Conservation (phyloP, 441 rosid species). For the Melastoma candidum region DNA sequence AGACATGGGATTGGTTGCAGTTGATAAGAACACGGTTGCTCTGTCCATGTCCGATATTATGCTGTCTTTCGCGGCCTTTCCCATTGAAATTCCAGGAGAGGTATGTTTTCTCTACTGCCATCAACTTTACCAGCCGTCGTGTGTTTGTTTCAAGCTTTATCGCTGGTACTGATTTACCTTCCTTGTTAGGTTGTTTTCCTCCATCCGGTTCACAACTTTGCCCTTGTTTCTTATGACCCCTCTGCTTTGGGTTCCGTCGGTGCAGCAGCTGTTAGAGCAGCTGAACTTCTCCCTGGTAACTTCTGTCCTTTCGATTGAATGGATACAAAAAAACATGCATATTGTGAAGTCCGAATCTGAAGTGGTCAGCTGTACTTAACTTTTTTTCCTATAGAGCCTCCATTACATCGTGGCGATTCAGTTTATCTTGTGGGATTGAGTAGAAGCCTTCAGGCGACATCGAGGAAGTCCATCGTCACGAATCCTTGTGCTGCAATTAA, state of each 20-base stretch:
- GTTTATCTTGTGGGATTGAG: conserved; percentile 87
- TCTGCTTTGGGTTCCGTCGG: conserved; percentile 65
- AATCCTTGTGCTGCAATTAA: conserved; percentile 80
- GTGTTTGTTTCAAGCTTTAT: background rate
- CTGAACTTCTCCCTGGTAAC: conserved; percentile 87
- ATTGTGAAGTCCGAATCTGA: too few relatives aligned
- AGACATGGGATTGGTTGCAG: conserved; percentile 84
- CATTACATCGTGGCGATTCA: conserved; percentile 81
- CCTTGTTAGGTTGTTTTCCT: conserved; percentile 80
- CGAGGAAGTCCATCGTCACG: conserved; percentile 87
- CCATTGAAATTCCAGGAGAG: conserved; percentile 98
- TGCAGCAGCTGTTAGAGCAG: conserved; percentile 71
- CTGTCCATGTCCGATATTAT: conserved; percentile 85
- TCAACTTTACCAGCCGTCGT: conserved; percentile 6
- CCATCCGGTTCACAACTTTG: conserved; percentile 96
- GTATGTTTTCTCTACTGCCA: conserved; percentile 33
- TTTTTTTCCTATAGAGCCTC: conserved; percentile 47
- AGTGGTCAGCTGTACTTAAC: too few relatives aligned
- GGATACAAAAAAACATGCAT: too few relatives aligned
- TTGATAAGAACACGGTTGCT: conserved; percentile 89
- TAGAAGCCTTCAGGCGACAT: conserved; percentile 81
- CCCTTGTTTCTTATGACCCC: conserved; percentile 88
- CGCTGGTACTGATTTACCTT: conserved; percentile 19
- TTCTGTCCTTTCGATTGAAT: conserved; percentile 13
- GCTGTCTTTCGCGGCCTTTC: conserved; percentile 94